Evolutionary conservation across 2,329 filamentous ascomycete genomes (phyloP), one percentile per base, ranked within the genome.

Genomic region (Curvularia sp.): DNA sequence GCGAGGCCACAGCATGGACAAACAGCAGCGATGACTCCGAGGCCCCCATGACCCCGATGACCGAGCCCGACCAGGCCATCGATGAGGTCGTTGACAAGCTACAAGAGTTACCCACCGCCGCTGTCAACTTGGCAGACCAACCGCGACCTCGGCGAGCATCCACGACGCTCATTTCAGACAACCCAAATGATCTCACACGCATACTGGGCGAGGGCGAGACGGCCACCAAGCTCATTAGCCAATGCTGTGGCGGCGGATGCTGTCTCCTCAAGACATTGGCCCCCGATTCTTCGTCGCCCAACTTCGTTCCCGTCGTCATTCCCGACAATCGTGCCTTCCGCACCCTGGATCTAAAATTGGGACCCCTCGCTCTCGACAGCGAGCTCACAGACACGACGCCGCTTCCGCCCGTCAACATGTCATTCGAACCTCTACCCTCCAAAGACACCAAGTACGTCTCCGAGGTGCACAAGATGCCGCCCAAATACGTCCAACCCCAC

Each of bases 401-500:
- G 7, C 74, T 97, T 48, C 93, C 93, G 0, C 85, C 89, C 53
- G 88, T 91, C 78, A 94, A 85, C 0, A 84, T 93, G 36, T 90
- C 87, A 3, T 86, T 96, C 52, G 82, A 87, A 59, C 82, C 88
- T 6, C 78, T 89, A 38, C 73, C 78, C 2, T 77, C 80, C 12
- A 66, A 77, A 52, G 78, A 81, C 36, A 60, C 71, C 47, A 77
- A 78, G 57, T 72, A 80, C 60, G 73, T 80, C 61, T 70, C 77
- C 30, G 74, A 73, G 18, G 81, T 82, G 49, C 73, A 81, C 59
- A 79, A 79, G 53, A 89, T 94, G 73, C 94, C 95, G 18, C 95
- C 95, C 6, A 84, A 83, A 58, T 99, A 93, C 71, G 93, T 99
- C 53, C 92, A 97, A 75, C 95, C 95, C 25, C 95, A 99, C 76